These are phyloP conservation scores for Onygena corvina DNA, from an alignment of 2,329 filamentous ascomycete species.

Conservation along the genomic window DNA sequence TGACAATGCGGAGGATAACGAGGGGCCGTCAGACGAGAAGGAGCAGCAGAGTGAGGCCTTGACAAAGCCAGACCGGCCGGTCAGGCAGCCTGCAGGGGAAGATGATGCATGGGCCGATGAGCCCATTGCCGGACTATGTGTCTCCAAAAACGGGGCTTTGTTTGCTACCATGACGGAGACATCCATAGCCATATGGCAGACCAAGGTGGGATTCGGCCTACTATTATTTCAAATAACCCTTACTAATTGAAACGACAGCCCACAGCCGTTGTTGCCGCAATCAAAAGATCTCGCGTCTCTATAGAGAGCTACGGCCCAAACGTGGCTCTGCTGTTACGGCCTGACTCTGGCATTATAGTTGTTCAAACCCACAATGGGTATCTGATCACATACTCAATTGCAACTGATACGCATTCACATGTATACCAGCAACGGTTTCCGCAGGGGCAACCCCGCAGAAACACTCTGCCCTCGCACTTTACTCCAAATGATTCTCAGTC, in stretches of 20 bases:
- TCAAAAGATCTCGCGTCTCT: conserved; percentile 70
- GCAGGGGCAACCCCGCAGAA: conserved; percentile 36
- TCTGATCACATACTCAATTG: conserved; percentile 86
- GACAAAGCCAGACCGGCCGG: conserved; percentile 27
- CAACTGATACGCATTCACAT: conserved; percentile 66
- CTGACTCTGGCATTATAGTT: conserved; percentile 84
- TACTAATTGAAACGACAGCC: conserved; percentile 46
- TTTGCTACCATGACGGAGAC: conserved; percentile 81
- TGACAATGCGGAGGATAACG: conserved; percentile 13
- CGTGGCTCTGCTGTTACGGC: conserved; percentile 69
- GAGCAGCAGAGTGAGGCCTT: not conserved
- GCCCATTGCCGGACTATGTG: conserved; percentile 59
- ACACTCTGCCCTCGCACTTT: conserved; percentile 40
- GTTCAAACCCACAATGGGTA: conserved; percentile 77
- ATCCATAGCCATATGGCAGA: conserved; percentile 91
- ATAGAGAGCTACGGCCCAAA: conserved; percentile 75
- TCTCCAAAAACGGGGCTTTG: conserved; percentile 66
- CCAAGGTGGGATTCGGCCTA: conserved; percentile 49
- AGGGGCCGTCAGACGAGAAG: conserved; percentile 44
- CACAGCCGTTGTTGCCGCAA: conserved; percentile 72
- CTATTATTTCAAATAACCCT: not conserved
- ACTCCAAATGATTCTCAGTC: conserved; percentile 72
- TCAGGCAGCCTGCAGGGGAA: conserved; percentile 21
- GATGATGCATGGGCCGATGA: conserved; percentile 43
- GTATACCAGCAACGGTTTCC: conserved; percentile 76